Evolutionary conservation across 176 grass and related monocot genomes (phyloP).

Genomic region (Eragrostis nindensis): DNA sequence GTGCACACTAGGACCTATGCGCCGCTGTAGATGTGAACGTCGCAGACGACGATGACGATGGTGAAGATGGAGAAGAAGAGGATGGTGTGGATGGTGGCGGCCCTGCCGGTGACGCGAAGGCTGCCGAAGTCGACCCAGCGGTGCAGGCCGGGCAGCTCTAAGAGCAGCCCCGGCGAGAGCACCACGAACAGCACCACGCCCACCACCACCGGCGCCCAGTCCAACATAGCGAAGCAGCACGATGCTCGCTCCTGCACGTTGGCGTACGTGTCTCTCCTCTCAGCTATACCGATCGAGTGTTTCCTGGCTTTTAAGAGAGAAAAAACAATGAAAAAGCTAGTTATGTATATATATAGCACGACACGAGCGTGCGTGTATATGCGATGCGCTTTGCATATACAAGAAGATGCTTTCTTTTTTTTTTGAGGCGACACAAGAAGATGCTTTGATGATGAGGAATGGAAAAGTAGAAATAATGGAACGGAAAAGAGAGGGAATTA

Average conservation of each 20-base stretch:
- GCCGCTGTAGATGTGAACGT: slow-evolving; percentile 74
- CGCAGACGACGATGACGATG: slow-evolving; percentile 58
- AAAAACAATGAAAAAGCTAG: no score
- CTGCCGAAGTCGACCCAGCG: slow-evolving; percentile 65
- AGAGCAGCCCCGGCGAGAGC: slow-evolving; percentile 68
- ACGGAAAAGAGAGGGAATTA: background rate
- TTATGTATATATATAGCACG: no score
- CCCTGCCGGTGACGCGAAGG: slow-evolving; percentile 66
- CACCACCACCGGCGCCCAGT: slow-evolving; percentile 77
- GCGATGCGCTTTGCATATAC: no score
- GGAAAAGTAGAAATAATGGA: background rate
- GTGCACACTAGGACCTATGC: background rate
- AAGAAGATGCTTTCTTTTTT: background rate
- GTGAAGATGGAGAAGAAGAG: slow-evolving; percentile 73
- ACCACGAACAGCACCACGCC: slow-evolving; percentile 73
- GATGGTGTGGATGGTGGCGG: slow-evolving; percentile 63
- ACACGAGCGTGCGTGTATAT: no score
- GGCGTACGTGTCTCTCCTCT: no score
- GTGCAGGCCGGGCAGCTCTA: slow-evolving; percentile 67
- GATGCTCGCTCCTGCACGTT: no score
- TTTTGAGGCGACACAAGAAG: no score
- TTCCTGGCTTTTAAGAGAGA: no score
- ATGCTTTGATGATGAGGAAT: background rate
- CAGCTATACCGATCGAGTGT: no score
- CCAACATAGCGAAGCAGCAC: slow-evolving; percentile 46